Conservation (phyloP, 805 yeast genomes). For the Wickerhamiella vanderwaltii region DNA sequence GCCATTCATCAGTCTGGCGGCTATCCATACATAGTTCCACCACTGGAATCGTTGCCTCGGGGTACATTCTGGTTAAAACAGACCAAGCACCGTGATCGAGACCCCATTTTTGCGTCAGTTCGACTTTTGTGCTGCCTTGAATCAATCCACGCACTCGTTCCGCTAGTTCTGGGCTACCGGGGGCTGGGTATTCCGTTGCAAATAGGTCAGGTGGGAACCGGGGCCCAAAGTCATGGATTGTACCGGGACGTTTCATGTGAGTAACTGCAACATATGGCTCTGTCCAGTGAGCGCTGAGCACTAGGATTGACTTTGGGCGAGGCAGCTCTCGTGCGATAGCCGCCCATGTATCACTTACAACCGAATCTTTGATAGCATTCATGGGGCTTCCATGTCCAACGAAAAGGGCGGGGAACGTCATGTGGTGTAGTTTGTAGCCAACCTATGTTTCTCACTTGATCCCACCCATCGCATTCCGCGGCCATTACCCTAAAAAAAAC, state of each 20-base stretch:
- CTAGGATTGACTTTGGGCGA: constrained; percentile 18
- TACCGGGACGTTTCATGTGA: constrained; percentile 14
- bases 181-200: constrained; percentile 19
- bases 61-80: constrained; percentile 20
- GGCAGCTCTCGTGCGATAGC: constrained; percentile 15
- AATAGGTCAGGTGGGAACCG: constrained; percentile 17
- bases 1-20: constrained; percentile 29
- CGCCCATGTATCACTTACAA: constrained; percentile 14
- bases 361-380: constrained; percentile 14
- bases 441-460: too few relatives aligned
- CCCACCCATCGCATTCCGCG: too few relatives aligned
- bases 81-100: constrained; percentile 22
- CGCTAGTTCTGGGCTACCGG: constrained; percentile 20
- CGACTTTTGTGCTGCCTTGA: not conserved
- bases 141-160: constrained; percentile 12
- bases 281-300: constrained; percentile 21
- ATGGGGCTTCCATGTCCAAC: constrained; percentile 18
- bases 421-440: too few relatives aligned
- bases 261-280: constrained; percentile 14
- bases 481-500: too few relatives aligned
- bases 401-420: constrained; percentile 14
- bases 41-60: constrained; percentile 26
- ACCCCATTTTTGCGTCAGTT: constrained; percentile 16
- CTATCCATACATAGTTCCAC: constrained; percentile 31
- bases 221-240: constrained; percentile 20